phyloP scores from a whole-genome alignment of 768 basidiomycete species.

The Russula emetica region DNA sequence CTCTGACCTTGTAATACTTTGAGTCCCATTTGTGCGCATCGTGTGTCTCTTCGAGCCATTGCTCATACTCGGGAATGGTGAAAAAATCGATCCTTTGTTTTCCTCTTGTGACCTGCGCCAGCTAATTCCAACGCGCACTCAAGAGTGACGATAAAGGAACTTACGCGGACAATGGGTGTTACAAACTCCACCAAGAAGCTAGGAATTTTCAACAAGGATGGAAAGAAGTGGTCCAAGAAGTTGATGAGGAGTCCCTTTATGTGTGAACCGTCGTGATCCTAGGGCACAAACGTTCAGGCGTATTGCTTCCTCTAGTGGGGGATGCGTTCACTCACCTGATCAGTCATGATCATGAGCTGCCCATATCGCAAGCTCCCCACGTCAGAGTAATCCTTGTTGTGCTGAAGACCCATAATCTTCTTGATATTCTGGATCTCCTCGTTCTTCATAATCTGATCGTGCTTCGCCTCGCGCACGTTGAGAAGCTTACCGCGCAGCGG shows the following conservation, averaged over 20 bases:
- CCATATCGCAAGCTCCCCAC: slow-evolving; percentile 79
- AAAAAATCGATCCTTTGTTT: slow-evolving; percentile 83
- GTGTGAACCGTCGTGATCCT: slow-evolving; percentile 99
- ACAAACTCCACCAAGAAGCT: slow-evolving; percentile 97
- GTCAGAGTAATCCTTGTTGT: slow-evolving; percentile 82
- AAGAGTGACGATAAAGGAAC: slow-evolving; percentile 29
- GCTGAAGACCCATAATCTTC: slow-evolving; percentile 95
- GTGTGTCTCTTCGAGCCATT: slow-evolving; percentile 78
- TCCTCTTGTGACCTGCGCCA: slow-evolving; percentile 65
- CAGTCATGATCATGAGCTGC: slow-evolving; percentile 98
- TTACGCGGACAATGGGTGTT: slow-evolving; percentile 92
- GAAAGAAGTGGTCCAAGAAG: slow-evolving; percentile 95
- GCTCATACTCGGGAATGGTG: slow-evolving; percentile 94
- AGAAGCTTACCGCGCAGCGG: slow-evolving; percentile 94
- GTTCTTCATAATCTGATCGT: slow-evolving; percentile 98
- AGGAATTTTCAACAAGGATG: slow-evolving; percentile 84
- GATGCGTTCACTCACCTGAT: slow-evolving; percentile 63
- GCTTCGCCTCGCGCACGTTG: slow-evolving; percentile 94
- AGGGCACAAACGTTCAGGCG: slow-evolving; percentile 9
- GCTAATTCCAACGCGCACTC: slow-evolving; percentile 2
- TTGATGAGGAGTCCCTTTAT: slow-evolving; percentile 99
- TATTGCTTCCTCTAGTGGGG: not conserved
- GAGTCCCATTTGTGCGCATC: slow-evolving; percentile 78
- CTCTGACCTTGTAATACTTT: slow-evolving; percentile 93
- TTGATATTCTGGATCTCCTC: slow-evolving; percentile 96